Base-by-base conservation (phyloP, 2,329 filamentous ascomycete species). In the Talaromyces sp. region DNA sequence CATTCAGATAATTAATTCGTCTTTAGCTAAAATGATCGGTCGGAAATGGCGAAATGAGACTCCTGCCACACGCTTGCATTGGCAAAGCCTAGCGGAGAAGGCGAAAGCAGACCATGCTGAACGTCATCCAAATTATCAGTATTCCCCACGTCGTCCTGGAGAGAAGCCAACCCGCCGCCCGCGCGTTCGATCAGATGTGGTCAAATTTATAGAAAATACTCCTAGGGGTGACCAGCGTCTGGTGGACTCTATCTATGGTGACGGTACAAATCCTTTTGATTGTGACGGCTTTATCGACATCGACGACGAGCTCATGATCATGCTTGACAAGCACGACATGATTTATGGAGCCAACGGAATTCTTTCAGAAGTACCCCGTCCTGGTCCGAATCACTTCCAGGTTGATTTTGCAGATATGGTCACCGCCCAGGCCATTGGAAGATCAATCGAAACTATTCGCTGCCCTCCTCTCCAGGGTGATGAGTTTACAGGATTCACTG, bases 121-220 rank as follows among this genome's bases (percentile, higher is more conserved):
- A 39, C 64, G 71, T 14, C 66, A 77, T 58, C 76, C 76, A 5
- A 66, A 73, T 42, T 79, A 78, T 60, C 72, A 77, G 44, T 78
- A 78, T 56, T 70, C 75, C 48, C 76, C 77, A 48, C 74, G 77
- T 32, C 52, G 52, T 6, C 56, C 56, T 22, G 20, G 30, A 4
- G 36, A 53, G 24, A 45, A 13, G 14, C 17, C 16, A 27, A 37
- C 17, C 8, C 44, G 44, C 20, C 32, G 44, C 7, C 13, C 32
- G 7, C 43, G 30, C 5, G 5, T 43, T 30, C 40, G 22, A 5
- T n/a, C n/a, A 16, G n/a, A 30, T 13, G n/a, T 13, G n/a, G 24
- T 17, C 3, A 9, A 14, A 4, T 11, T 30, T 11, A 43, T 43
- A 5, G n/a, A 10, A 7, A 11, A 10, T 1, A 32, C 22, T 17